Conservation (phyloP, 805 yeast genomes). For the Scheffersomyces stipitis region DNA sequence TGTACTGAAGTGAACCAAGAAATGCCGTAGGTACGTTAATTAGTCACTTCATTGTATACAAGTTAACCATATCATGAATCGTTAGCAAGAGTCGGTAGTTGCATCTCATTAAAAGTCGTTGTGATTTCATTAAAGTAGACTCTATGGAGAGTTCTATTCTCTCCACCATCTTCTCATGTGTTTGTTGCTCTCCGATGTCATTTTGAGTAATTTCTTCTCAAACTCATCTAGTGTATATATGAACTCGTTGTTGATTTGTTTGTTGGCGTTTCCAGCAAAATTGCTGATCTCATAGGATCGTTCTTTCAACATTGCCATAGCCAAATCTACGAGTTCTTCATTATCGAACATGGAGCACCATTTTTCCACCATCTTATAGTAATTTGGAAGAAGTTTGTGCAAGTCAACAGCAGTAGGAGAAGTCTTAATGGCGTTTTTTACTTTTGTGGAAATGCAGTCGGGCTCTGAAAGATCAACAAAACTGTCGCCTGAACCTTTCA, state of each 20-base stretch:
- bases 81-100: no score
- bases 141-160: constrained; percentile 11
- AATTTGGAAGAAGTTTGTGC: constrained; percentile 64
- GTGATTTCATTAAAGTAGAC: no score
- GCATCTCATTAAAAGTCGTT: no score
- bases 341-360: constrained; percentile 79
- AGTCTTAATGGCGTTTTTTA: constrained; percentile 79
- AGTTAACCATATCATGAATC: no score
- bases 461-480: constrained; percentile 74
- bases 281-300: constrained; percentile 74
- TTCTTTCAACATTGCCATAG: constrained; percentile 53
- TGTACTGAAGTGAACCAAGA: no score
- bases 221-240: constrained; percentile 70
- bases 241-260: constrained; percentile 52
- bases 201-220: constrained; percentile 61
- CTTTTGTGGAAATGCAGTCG: constrained; percentile 60
- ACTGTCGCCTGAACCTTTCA: constrained; percentile 41
- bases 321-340: constrained; percentile 54
- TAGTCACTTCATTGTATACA: no score
- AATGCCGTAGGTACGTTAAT: no score
- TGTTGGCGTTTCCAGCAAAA: constrained; percentile 55
- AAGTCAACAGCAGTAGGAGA: constrained; percentile 67
- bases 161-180: constrained; percentile 39
- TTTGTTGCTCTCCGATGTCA: constrained; percentile 49
- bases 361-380: constrained; percentile 65